These are phyloP conservation scores for Sarocladium oryzae DNA, from an alignment of 2,329 filamentous ascomycete species.

Conservation along the genomic window DNA sequence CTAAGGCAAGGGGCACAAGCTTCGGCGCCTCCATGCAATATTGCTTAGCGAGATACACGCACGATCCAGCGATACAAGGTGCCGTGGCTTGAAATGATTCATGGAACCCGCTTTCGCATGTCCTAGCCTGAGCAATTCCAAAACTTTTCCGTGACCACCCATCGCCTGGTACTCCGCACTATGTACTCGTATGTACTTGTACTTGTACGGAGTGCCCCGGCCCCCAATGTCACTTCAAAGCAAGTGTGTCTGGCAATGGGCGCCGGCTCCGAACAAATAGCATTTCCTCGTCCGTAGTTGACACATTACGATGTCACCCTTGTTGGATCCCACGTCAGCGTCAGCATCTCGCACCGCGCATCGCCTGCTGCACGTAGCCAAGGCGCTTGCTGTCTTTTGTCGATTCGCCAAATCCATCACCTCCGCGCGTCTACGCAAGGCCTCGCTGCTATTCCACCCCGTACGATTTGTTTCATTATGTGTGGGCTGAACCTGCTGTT, in stretches of 20 bases:
- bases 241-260: not conserved
- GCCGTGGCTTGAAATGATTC: too few relatives aligned
- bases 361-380: not conserved
- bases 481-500: not conserved
- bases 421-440: not conserved
- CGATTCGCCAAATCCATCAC: not conserved
- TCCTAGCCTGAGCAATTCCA: too few relatives aligned
- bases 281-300: not conserved
- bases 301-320: not conserved
- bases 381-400: not conserved
- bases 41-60: too few relatives aligned
- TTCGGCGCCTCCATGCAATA: too few relatives aligned
- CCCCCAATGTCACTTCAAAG: not conserved
- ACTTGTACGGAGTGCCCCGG: not conserved
- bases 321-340: conserved; percentile 5
- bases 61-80: too few relatives aligned
- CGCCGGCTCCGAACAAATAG: conserved; percentile 7
- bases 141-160: too few relatives aligned
- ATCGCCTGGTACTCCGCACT: too few relatives aligned
- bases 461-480: not conserved
- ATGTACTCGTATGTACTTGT: not conserved
- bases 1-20: too few relatives aligned
- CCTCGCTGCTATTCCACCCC: too few relatives aligned
- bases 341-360: not conserved
- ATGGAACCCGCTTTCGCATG: too few relatives aligned